Percentiles rank a stretch among this genome's conserved stretches.
phyloP scores from a whole-genome alignment of 805 yeast species.

The Saturnispora saitoi region DNA sequence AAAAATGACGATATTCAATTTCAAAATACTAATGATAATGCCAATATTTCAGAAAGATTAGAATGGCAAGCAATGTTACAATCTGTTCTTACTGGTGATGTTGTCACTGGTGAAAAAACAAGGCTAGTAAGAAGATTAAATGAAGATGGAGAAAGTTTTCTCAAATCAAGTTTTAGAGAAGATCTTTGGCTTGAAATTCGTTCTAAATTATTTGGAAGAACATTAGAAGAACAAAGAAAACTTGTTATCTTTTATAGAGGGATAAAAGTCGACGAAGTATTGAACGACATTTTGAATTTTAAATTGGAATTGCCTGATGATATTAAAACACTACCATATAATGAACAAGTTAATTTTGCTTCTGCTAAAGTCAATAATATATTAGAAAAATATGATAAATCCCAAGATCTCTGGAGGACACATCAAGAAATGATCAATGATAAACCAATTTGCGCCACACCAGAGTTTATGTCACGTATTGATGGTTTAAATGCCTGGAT shows the following conservation, averaged over 20 bases:
- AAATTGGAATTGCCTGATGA: slow-evolving; percentile 39
- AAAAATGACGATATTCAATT: slow-evolving; percentile 31
- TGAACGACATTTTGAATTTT: slow-evolving; percentile 62
- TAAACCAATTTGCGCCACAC: slow-evolving; percentile 59
- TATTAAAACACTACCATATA: slow-evolving; percentile 12
- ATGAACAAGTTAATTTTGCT: slow-evolving; percentile 28
- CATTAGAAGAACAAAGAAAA: slow-evolving; percentile 69
- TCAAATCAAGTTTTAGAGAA: slow-evolving; percentile 51
- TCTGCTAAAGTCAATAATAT: slow-evolving; percentile 45
- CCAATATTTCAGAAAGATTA: slow-evolving; percentile 56
- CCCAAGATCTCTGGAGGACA: slow-evolving; percentile 74
- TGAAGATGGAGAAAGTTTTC: slow-evolving; percentile 38
- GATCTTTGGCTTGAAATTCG: slow-evolving; percentile 83
- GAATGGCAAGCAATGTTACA: slow-evolving; percentile 96
- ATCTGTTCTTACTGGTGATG: slow-evolving; percentile 90
- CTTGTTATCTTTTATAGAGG: slow-evolving; percentile 62
- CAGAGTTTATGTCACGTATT: slow-evolving; percentile 54
- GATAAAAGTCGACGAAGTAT: slow-evolving; percentile 53
- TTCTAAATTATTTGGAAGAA: slow-evolving; percentile 72
- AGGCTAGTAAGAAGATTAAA: slow-evolving; percentile 47
- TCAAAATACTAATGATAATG: slow-evolving; percentile 22
- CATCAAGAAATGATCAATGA: slow-evolving; percentile 69
- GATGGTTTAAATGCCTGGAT: slow-evolving; percentile 83
- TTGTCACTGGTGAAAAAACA: slow-evolving; percentile 82
- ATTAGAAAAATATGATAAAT: slow-evolving; percentile 52